Conservation (phyloP, 495 filamentous ascomycete genomes). For the Entonaema liquescens region DNA sequence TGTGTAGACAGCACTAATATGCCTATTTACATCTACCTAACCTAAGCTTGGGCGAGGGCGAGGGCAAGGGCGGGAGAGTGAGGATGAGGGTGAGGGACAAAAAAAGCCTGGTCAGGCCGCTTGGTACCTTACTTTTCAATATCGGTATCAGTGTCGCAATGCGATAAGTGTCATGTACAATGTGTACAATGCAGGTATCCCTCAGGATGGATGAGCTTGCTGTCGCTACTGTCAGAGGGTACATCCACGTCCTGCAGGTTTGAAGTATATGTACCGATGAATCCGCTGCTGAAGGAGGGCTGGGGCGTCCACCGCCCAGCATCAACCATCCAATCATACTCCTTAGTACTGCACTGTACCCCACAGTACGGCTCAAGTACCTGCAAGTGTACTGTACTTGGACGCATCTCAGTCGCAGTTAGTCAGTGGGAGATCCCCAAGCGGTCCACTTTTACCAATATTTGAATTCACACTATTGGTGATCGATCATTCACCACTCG, state of each 20-base stretch:
- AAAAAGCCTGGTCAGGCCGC: constrained; percentile 11
- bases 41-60: constrained; percentile 11
- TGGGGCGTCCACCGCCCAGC: constrained; percentile 14
- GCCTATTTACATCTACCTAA: constrained; percentile 7
- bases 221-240: constrained; percentile 14
- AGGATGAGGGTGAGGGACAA: not conserved
- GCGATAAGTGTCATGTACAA: constrained; percentile 17
- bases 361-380: constrained; percentile 24
- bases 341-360: constrained; percentile 16
- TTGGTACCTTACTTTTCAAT: constrained; percentile 25
- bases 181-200: constrained; percentile 17
- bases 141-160: constrained; percentile 1
- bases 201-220: constrained; percentile 13
- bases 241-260: constrained; percentile 11
- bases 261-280: constrained; percentile 8
- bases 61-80: not conserved
- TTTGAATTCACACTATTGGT: constrained; percentile 47
- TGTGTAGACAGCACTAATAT: not conserved
- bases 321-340: constrained; percentile 16
- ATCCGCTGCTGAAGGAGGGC: constrained; percentile 18
- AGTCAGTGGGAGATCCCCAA: constrained; percentile 42
- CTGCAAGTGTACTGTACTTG: constrained; percentile 25
- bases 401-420: constrained; percentile 31
- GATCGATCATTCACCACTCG: constrained; percentile 42
- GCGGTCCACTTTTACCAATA: constrained; percentile 44